A percentile compares a stretch with the other conserved stretches of the same genome.
phyloP scores from a whole-genome alignment of 495 filamentous ascomycete species.

The Tuber brumale region DNA sequence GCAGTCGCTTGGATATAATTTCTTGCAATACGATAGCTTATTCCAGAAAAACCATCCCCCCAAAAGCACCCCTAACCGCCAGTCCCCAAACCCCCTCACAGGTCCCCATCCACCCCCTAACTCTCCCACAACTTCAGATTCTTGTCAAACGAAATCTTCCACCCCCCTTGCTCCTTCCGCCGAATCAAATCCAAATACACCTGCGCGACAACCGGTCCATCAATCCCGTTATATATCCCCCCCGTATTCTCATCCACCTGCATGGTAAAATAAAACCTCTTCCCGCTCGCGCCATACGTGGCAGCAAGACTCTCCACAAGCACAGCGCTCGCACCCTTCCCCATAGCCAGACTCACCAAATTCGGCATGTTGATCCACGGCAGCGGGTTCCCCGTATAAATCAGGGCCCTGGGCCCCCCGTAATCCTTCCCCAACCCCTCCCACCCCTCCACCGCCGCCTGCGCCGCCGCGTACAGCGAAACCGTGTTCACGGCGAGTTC shows the following conservation, averaged over 20 bases:
- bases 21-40: neutral
- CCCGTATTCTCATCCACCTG: conserved; percentile 12
- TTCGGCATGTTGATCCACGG: conserved; percentile 12
- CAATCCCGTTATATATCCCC: conserved; percentile 4
- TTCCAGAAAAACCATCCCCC: neutral
- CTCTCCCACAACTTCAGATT: conserved; percentile 13
- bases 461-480: conserved; percentile 10
- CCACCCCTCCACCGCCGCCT: conserved; percentile 15
- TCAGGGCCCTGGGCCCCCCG: neutral
- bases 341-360: conserved; percentile 4
- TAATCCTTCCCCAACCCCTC: conserved; percentile 5
- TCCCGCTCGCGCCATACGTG: conserved; percentile 13
- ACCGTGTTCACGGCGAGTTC: conserved; percentile 14
- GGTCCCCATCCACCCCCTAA: neutral
- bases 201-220: conserved; percentile 1
- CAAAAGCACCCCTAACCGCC: neutral
- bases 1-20: neutral
- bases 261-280: conserved; percentile 19
- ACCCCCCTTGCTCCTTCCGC: conserved; percentile 17
- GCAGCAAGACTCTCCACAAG: conserved; percentile 14
- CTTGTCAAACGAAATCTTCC: conserved; percentile 22
- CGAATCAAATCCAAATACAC: conserved; percentile 11
- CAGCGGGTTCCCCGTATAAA: conserved; percentile 13
- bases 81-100: neutral
- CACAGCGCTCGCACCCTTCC: conserved; percentile 10